Evolutionary conservation across 345 rosid genomes (phyloP).

Genomic region (Aquilaria yunnanensis): DNA sequence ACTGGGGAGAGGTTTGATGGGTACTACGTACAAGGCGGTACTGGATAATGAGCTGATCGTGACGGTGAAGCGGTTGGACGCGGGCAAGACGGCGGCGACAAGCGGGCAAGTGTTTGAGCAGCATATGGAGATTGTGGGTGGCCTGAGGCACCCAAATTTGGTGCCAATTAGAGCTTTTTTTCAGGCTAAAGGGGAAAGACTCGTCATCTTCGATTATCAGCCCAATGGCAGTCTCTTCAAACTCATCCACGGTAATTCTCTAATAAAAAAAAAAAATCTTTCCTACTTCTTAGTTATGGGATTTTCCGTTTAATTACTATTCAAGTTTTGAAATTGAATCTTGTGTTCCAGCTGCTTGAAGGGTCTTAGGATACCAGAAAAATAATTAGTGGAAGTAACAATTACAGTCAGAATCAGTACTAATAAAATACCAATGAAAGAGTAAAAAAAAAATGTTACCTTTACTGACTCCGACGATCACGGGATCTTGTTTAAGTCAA

Average conservation of each 20-base stretch:
- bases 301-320: neutral
- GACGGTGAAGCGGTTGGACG: slow-evolving; percentile 82
- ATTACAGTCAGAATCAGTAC: neutral
- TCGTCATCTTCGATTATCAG: slow-evolving; percentile 75
- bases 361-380: neutral
- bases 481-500: no score
- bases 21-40: slow-evolving; percentile 83
- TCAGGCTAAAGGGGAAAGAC: slow-evolving; percentile 85
- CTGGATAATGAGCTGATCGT: slow-evolving; percentile 68
- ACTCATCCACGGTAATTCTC: slow-evolving; percentile 75
- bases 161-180: slow-evolving; percentile 72
- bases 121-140: slow-evolving; percentile 77
- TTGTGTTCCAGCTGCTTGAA: neutral
- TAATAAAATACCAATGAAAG: neutral
- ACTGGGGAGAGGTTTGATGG: slow-evolving; percentile 77
- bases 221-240: slow-evolving; percentile 86
- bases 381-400: neutral
- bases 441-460: neutral
- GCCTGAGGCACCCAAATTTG: slow-evolving; percentile 60
- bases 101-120: slow-evolving; percentile 58
- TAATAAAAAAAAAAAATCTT: neutral
- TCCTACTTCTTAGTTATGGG: neutral
- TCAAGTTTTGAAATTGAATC: neutral
- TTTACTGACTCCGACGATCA: no score
- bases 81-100: slow-evolving; percentile 58